Conservation (phyloP, 805 yeast species). For the Saccharomycopsis babjevae region DNA sequence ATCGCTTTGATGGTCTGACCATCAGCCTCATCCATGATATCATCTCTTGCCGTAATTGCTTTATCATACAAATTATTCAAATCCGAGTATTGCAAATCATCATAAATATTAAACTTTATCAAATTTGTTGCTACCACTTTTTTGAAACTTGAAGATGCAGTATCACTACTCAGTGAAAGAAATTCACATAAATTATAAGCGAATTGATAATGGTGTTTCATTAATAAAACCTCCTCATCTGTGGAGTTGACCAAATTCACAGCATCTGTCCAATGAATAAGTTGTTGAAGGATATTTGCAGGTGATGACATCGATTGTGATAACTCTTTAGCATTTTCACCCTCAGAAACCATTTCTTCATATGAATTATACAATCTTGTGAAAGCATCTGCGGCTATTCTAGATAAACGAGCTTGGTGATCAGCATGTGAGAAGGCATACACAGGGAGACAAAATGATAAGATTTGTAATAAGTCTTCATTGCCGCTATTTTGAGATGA, state of each 20-base stretch:
- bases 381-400: conserved; percentile 58
- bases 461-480: conserved; percentile 62
- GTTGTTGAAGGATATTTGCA: conserved; percentile 50
- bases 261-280: conserved; percentile 83
- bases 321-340: conserved; percentile 24
- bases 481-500: conserved; percentile 55
- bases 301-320: conserved; percentile 32
- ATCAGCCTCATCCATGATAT: conserved; percentile 10
- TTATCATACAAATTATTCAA: conserved; percentile 10
- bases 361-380: conserved; percentile 40
- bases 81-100: conserved; percentile 22
- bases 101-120: conserved; percentile 36
- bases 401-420: conserved; percentile 60
- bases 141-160: conserved; percentile 41
- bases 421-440: conserved; percentile 65
- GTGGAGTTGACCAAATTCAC: conserved; percentile 42
- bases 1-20: conserved; percentile 22
- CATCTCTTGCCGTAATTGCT: conserved; percentile 8
- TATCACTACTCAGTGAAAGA: conserved; percentile 30
- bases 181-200: conserved; percentile 44
- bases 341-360: conserved; percentile 31
- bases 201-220: conserved; percentile 46
- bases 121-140: conserved; percentile 39
- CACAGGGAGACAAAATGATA: conserved; percentile 82
- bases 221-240: conserved; percentile 31